Evolutionary conservation across 768 basidiomycete species (phyloP), one percentile per base, ranked within the genome.

Genomic region (Mycena belliarum): DNA sequence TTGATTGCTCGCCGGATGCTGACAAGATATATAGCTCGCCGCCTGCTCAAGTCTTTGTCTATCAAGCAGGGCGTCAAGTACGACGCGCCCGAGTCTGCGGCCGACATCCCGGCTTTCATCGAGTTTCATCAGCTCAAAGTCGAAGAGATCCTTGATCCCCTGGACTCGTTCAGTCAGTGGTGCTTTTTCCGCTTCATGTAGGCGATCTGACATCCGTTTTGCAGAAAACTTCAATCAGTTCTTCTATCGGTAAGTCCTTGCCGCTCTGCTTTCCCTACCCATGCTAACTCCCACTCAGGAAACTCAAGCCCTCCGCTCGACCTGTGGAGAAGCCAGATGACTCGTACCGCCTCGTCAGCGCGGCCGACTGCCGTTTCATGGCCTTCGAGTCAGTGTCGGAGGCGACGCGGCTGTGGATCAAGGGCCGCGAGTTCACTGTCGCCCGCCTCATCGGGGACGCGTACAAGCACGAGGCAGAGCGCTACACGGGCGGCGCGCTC

Each of bases 361-460:
- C 85, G n/a, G 97, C 95, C 2, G 96, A 99, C 75, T 98, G 92
- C 68, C 88, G 96, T n/a, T 81, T 97, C 59, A 95, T 98, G 88
- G 85, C 88, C 1, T 99, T 98, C 71, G 87, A 91, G 70, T 88
- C 85, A 0, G 87, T 97, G 9, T 76, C 73, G 46, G 91, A 93
- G 54, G 96, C 96, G 1, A 97, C 94, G 2, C 78, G 80, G 23
- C 75, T 99, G 0, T 99, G 96, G 96, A 96, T 98, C 75, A 98
- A 98, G 68, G 96, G 96, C 4, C 86, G 94, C 41, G 95, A 97
- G 65, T 98, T 99, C 69, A 88, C 86, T 2, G 80, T 98, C 4
- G 80, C 74, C 6, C 81, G 87, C 2, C 78, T 99, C 32, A 81
- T 98, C 0, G 95, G 95, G 0, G 88, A 91, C 4, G 75, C 72